A percentile compares a stretch with the other conserved stretches of the same genome.
Evolutionary conservation across 164 flowering plant species (phyloP).

Genomic region (Protea cynaroides): DNA sequence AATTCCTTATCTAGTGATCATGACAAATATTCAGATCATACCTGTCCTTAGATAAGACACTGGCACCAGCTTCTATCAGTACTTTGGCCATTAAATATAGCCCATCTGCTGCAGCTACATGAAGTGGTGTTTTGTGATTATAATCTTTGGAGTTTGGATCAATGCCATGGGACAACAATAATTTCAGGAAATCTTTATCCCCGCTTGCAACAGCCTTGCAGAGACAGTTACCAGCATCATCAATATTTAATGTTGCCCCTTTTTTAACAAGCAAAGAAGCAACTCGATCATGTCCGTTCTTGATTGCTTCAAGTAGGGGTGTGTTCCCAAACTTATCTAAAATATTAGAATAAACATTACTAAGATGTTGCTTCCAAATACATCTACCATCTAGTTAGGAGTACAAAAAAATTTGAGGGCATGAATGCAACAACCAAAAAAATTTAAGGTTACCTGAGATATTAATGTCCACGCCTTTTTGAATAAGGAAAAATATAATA

Average conservation of each 20-base stretch:
- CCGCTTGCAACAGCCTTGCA: conserved; percentile 63
- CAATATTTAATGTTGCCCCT: conserved; percentile 61
- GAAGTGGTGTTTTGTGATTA: conserved; percentile 84
- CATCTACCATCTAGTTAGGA: background rate
- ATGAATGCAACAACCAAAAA: background rate
- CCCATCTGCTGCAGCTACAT: conserved; percentile 82
- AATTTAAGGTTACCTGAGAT: conserved; percentile 32
- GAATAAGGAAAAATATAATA: conserved; percentile 37
- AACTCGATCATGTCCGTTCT: conserved; percentile 70
- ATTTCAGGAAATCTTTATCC: conserved; percentile 61
- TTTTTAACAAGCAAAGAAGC: conserved; percentile 56
- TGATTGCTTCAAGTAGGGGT: conserved; percentile 81
- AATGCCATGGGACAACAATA: conserved; percentile 58
- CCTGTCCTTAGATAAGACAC: conserved; percentile 85
- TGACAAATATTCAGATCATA: conserved; percentile 14
- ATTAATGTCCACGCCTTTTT: conserved; percentile 40
- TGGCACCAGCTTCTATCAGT: conserved; percentile 80
- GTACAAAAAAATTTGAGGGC: background rate
- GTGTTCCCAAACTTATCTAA: conserved; percentile 85
- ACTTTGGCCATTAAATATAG: conserved; percentile 56
- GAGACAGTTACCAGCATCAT: conserved; percentile 60
- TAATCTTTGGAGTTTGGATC: conserved; percentile 85
- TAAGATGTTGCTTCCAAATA: no score
- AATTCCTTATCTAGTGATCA: background rate
- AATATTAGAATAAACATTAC: conserved; percentile 1